Conservation (phyloP, 1,284 basidiomycete genomes). For the Leccinum olivaceoglutinosum region DNA sequence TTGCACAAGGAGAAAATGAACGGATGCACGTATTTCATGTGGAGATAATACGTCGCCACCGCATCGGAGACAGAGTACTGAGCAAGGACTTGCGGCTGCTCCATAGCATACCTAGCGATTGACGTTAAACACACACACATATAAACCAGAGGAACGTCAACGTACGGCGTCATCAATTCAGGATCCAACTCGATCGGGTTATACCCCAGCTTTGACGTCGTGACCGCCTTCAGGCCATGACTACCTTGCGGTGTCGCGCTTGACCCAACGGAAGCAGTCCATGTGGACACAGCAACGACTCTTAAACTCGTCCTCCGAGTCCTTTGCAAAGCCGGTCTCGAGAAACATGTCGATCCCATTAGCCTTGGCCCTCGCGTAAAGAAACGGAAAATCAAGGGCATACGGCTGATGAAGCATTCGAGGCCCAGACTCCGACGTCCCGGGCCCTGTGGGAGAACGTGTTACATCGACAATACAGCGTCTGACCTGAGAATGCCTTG, state of each 20-base stretch:
- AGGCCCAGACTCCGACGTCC: not conserved
- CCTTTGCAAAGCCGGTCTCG: constrained; percentile 91
- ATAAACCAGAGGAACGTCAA: constrained; percentile 10
- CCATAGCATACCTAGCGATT: constrained; percentile 81
- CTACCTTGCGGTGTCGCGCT: constrained; percentile 97
- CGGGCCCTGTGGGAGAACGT: not conserved
- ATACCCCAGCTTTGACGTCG: constrained; percentile 94
- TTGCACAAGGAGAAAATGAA: constrained; percentile 99
- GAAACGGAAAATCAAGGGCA: constrained; percentile 82
- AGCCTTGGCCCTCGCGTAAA: too few species aligned
- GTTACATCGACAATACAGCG: too few species aligned
- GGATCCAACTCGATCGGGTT: constrained; percentile 97
- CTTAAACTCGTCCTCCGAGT: constrained; percentile 95
- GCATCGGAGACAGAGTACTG: constrained; percentile 99
- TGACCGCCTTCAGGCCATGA: constrained; percentile 98
- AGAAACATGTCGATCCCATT: constrained; percentile 97
- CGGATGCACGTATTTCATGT: constrained; percentile 99
- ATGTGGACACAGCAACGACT: constrained; percentile 90
- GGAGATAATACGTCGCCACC: constrained; percentile 98
- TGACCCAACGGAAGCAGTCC: constrained; percentile 99
- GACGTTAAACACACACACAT: constrained; percentile 1
- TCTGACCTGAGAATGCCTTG: not conserved
- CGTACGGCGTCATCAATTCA: constrained; percentile 97
- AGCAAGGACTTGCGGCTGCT: constrained; percentile 92
- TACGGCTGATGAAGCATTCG: not conserved